phyloP scores from a whole-genome alignment of 2,329 filamentous ascomycete species.

The Talaromyces atroroseus region DNA sequence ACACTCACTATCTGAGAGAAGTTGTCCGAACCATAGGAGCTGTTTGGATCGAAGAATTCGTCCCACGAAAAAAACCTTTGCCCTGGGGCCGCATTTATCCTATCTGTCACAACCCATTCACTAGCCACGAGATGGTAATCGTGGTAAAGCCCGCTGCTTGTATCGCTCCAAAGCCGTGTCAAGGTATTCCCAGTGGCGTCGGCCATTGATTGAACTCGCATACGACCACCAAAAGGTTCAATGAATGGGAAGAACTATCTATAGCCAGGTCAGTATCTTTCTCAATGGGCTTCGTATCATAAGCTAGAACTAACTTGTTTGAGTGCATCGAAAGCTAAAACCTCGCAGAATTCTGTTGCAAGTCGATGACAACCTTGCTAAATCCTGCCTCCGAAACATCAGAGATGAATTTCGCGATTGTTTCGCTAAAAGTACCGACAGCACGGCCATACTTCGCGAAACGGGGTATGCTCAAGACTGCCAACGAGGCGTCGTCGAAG shows the following conservation, averaged over 20 bases:
- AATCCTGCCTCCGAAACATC: not conserved
- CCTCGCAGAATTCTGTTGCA: not conserved
- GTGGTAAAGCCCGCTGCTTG: not conserved
- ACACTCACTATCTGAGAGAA: no score
- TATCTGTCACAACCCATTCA: constrained; percentile 23
- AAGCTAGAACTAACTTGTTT: not conserved
- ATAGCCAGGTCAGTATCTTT: no score
- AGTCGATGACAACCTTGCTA: not conserved
- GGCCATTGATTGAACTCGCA: not conserved
- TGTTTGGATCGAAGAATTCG: constrained; percentile 23
- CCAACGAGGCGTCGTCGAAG: not conserved
- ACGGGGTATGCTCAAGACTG: not conserved
- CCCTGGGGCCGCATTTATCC: constrained; percentile 21
- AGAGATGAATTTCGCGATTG: not conserved
- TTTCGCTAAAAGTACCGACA: not conserved
- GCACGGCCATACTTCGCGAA: not conserved
- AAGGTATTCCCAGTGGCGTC: not conserved
- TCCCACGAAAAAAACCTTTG: constrained; percentile 24
- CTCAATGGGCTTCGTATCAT: no score
- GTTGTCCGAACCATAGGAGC: not conserved
- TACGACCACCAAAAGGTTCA: not conserved
- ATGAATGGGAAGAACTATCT: not conserved
- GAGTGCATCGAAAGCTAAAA: not conserved
- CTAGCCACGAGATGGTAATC: constrained; percentile 1
- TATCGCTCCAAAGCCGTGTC: not conserved